A percentile compares a stretch with the other conserved stretches of the same genome.
phyloP scores from a whole-genome alignment of 1,139 yeast genomes.

The Nadsonia starkeyi-henricii region DNA sequence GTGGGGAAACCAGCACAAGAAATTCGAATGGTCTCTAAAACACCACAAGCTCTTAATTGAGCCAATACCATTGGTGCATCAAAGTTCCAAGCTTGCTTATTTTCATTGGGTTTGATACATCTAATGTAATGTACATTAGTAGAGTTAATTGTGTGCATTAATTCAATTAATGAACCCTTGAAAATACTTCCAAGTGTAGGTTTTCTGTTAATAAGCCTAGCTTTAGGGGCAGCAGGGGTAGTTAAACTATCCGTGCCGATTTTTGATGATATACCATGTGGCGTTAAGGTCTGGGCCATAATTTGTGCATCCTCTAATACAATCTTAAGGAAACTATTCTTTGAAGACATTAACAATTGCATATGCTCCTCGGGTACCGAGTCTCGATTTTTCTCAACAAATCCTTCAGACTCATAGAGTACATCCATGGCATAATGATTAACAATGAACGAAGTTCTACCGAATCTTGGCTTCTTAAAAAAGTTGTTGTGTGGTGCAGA shows the following conservation, averaged over 20 bases:
- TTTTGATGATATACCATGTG: neutral
- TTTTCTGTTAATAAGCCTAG: slow-evolving; percentile 44
- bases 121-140: slow-evolving; percentile 95
- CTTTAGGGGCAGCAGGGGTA: slow-evolving; percentile 17
- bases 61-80: slow-evolving; percentile 91
- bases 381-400: slow-evolving; percentile 92
- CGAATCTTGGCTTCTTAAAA: slow-evolving; percentile 89
- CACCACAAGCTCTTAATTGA: slow-evolving; percentile 97
- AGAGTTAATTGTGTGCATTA: slow-evolving; percentile 84
- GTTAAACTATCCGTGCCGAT: too few relatives aligned
- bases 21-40: slow-evolving; percentile 85
- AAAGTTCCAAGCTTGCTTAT: slow-evolving; percentile 89
- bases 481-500: slow-evolving; percentile 56
- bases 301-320: slow-evolving; percentile 54
- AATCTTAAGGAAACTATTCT: slow-evolving; percentile 48
- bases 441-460: slow-evolving; percentile 80
- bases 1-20: slow-evolving; percentile 98
- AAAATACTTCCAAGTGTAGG: slow-evolving; percentile 94
- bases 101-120: slow-evolving; percentile 93
- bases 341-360: slow-evolving; percentile 62
- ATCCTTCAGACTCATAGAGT: slow-evolving; percentile 83
- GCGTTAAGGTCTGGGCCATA: slow-evolving; percentile 39
- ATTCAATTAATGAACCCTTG: slow-evolving; percentile 80
- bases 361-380: slow-evolving; percentile 93
- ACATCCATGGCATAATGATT: slow-evolving; percentile 94